Evolutionary conservation across 768 basidiomycete species (phyloP).

Genomic region (Dioszegia aurantiaca): DNA sequence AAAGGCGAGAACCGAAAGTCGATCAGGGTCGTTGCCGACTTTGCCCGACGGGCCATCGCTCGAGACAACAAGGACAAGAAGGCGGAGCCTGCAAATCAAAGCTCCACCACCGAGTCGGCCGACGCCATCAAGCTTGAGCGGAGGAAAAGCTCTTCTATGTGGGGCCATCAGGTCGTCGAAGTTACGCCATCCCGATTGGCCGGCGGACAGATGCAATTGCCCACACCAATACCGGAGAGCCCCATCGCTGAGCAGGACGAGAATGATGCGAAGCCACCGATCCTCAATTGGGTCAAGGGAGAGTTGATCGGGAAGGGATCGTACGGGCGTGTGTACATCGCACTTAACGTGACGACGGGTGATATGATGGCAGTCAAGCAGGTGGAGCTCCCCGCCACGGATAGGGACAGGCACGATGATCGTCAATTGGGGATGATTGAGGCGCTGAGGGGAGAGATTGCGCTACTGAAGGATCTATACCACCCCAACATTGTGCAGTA

Average conservation of each 20-base stretch:
- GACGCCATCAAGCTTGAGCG: slow-evolving; percentile 60
- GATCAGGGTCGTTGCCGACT: slow-evolving; percentile 73
- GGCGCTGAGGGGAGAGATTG: slow-evolving; percentile 88
- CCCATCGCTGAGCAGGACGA: slow-evolving; percentile 27
- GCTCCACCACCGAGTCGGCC: slow-evolving; percentile 27
- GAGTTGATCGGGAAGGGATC: slow-evolving; percentile 96
- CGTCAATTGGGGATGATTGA: slow-evolving; percentile 82
- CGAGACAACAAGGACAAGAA: slow-evolving; percentile 60
- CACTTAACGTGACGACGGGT: slow-evolving; percentile 89
- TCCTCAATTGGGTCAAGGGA: slow-evolving; percentile 77
- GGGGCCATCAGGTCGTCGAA: slow-evolving; percentile 90
- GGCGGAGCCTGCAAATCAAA: slow-evolving; percentile 49
- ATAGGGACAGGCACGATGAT: slow-evolving; percentile 83
- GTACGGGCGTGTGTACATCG: slow-evolving; percentile 93
- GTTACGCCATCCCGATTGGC: slow-evolving; percentile 72
- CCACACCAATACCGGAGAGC: slow-evolving; percentile 35
- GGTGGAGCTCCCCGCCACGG: slow-evolving; percentile 88
- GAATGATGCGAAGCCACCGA: neutral
- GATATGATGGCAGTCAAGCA: slow-evolving; percentile 99
- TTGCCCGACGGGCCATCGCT: slow-evolving; percentile 21
- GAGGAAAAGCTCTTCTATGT: slow-evolving; percentile 88
- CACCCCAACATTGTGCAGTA: slow-evolving; percentile 97
- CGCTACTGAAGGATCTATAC: slow-evolving; percentile 90
- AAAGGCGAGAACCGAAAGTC: slow-evolving; percentile 61
- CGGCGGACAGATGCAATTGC: slow-evolving; percentile 24